Evolutionary conservation across 441 rosid species (phyloP).

Genomic region (Jatropha podagrica): DNA sequence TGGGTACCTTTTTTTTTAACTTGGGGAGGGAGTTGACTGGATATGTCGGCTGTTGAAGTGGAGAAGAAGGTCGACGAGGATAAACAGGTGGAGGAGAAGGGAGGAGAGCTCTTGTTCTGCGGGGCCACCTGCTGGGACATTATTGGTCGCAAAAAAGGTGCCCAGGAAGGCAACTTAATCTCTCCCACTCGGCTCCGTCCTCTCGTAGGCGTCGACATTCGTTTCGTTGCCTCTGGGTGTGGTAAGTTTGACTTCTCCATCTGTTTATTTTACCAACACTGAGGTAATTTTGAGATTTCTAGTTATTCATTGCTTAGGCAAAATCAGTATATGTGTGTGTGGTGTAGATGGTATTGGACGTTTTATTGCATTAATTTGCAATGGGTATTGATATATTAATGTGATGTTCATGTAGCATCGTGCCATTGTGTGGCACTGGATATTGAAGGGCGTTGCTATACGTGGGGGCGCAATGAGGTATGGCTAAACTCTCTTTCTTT

Average conservation of each 20-base stretch:
- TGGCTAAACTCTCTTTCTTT: slow-evolving; percentile 20
- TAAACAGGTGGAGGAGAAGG: slow-evolving; percentile 60
- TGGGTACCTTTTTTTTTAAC: neutral
- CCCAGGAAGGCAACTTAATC: slow-evolving; percentile 68
- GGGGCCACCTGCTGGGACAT: slow-evolving; percentile 84
- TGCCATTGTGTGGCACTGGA: slow-evolving; percentile 98
- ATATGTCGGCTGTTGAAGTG: slow-evolving; percentile 55
- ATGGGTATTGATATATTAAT: neutral
- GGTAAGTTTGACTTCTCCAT: slow-evolving; percentile 40
- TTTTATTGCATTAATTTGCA: neutral
- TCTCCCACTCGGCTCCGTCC: slow-evolving; percentile 95
- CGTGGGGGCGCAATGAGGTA: slow-evolving; percentile 99
- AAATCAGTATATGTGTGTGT: neutral
- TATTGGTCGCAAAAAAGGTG: slow-evolving; percentile 64
- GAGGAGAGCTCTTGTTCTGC: slow-evolving; percentile 91
- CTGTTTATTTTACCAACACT: too few species aligned
- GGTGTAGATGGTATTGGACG: neutral
- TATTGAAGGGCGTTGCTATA: slow-evolving; percentile 90
- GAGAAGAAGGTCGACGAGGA: slow-evolving; percentile 55
- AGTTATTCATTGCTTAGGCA: neutral
- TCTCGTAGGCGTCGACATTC: slow-evolving; percentile 68
- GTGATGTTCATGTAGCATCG: slow-evolving; percentile 49
- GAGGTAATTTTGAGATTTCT: neutral
- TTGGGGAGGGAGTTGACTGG: slow-evolving; percentile 1
- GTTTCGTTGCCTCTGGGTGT: slow-evolving; percentile 84